These are phyloP conservation scores for Colletotrichum tofieldiae DNA, from an alignment of 2,329 filamentous ascomycete species.

Conservation along the genomic window DNA sequence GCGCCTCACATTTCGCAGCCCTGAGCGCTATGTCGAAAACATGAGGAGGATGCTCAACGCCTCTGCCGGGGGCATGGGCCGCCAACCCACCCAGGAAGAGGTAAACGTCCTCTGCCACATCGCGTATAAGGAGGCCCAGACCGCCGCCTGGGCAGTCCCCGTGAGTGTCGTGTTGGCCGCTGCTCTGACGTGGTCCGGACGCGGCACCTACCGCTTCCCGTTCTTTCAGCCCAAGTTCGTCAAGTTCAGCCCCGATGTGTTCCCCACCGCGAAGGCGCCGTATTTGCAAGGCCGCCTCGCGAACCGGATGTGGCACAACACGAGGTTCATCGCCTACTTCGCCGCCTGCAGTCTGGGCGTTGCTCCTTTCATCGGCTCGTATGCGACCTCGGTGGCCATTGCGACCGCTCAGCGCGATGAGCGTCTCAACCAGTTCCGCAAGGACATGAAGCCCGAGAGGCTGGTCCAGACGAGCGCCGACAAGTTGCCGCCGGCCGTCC, in stretches of 20 bases:
- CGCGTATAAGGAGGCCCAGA: constrained; percentile 51
- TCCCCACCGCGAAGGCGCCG: constrained; percentile 47
- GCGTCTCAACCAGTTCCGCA: constrained; percentile 33
- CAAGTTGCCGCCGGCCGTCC: not conserved
- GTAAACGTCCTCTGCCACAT: constrained; percentile 50
- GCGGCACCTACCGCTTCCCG: constrained; percentile 57
- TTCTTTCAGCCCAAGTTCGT: constrained; percentile 55
- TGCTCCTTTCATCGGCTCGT: constrained; percentile 50
- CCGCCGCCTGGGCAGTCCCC: constrained; percentile 50
- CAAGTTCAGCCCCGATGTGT: constrained; percentile 51
- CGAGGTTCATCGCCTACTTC: constrained; percentile 55
- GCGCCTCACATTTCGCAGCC: constrained; percentile 8
- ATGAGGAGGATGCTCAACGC: not conserved
- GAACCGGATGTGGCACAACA: constrained; percentile 53
- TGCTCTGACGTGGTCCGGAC: constrained; percentile 48
- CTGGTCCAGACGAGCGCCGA: constrained; percentile 6
- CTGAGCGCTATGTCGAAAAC: constrained; percentile 10
- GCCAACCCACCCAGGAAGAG: constrained; percentile 55
- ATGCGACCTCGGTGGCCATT: constrained; percentile 44
- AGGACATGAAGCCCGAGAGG: constrained; percentile 32
- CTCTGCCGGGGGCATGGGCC: constrained; percentile 30
- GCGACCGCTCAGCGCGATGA: constrained; percentile 15
- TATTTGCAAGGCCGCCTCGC: constrained; percentile 50
- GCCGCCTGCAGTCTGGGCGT: constrained; percentile 47
- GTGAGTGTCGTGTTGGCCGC: constrained; percentile 46